Base-by-base conservation (phyloP, 2,329 filamentous ascomycete genomes). In the Neurospora sp. region DNA sequence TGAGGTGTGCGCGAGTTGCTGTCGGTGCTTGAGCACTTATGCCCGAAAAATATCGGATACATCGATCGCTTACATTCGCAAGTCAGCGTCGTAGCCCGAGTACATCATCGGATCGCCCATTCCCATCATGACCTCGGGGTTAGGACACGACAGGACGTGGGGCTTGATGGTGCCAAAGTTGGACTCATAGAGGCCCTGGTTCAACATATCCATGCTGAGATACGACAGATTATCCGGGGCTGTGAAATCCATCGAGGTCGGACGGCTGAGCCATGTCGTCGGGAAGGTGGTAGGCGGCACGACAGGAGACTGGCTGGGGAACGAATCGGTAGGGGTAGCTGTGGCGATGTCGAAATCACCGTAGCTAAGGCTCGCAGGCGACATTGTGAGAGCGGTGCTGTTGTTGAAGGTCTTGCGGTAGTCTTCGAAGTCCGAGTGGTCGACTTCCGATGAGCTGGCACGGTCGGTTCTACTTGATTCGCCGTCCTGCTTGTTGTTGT, bases 81-180 rank as follows among this genome's bases (percentile, higher is more conserved):
- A 78, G 23, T 85, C 83, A 70, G 79, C 80, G 70, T 85, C 84
- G 74, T 83, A 86, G 65, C 84, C 83, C 3, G 82, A 80, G 74
- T 84, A 88, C 69, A 88, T 87, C 85, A 87, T 87, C 1, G 86
- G 85, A 71, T 88, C 86, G 19, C 82, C 83, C 75, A 86, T 82
- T 19, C 85, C 84, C 76, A 87, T 80, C 85, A 88, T 88, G 8
- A 85, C 83, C 65, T 86, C 85, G 1, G 84, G 81, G 68, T 86
- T 85, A 57, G 82, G 78, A 73, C 83, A 84, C 43, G 83, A 83
- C 62, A 87, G 79, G 65, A 85, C 81, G 69, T 87, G 84, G 12
- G 85, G 85, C 79, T 87, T 87, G 73, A 87, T 84, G 36, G 82
- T 84, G 43, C 83, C 83, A 67, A 86, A 86, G 52, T 85, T 83